Evolutionary conservation across 208 protist species (phyloP), one percentile per base, ranked within the genome.

Genomic region (Trypanosoma platydactyli): DNA sequence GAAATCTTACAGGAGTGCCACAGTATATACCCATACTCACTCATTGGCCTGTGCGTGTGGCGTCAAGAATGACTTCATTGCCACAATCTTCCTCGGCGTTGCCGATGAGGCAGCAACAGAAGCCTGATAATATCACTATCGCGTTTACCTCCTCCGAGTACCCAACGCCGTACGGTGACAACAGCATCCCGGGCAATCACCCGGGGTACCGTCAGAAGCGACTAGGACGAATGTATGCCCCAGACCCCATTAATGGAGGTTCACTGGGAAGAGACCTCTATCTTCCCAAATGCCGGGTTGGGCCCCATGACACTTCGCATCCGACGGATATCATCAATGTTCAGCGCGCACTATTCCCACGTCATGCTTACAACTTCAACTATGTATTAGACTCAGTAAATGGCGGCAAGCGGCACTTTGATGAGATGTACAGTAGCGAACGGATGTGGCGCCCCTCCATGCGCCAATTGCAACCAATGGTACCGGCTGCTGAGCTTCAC

Each of bases 351-450:
- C 48, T 73, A 56, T 52, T 62, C 46, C 24, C 54, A 30, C 68
- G 62, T 7, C 49, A 55, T 49, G 27, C 51, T 20, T 52, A 66
- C 68, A 57, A 65, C 56, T 48, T 15, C 24, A 73, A 80, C 51
- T 90, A 89, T 64, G 64, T 93, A 11, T 63, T 93, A 20, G 77
- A 93, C 64, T 68, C 65, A 4, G 80, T 74, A 27, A 76, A 84
- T 42, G 80, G 80, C n/a, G 88, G 88, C 12, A 71, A 76, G 38
- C 75, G 88, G n/a, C 88, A 94, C 68, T 93, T 81, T 65, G 77
- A 81, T 18, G 80, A 93, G 61, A 15, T 16, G 22, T 76, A 64
- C 4, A 76, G 82, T 6, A 18, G 30, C 55, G 81, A 91, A 67
- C 0, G 16, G 56, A 16, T 16, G 61, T 83, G 79, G 76, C 20